Conservation (phyloP, 2,329 filamentous ascomycete species). For the Acephala macrosclerotiorum region DNA sequence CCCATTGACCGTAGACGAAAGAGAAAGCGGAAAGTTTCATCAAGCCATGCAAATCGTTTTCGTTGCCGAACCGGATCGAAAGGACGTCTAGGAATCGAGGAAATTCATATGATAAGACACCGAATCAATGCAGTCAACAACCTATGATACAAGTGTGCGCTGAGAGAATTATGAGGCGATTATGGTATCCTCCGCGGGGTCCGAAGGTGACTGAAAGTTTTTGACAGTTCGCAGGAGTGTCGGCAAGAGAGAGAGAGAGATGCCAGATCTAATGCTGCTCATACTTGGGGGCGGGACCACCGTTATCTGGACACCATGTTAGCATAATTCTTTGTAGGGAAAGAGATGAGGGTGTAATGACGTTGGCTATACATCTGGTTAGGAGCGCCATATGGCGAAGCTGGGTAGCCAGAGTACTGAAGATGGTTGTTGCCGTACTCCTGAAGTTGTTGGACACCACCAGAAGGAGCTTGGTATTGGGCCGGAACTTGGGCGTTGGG, state of each 20-base stretch:
- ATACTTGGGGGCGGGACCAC: constrained; percentile 41
- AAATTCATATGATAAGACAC: constrained; percentile 38
- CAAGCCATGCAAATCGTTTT: constrained; percentile 43
- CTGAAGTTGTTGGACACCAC: constrained; percentile 60
- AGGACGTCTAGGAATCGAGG: constrained; percentile 39
- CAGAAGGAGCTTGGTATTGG: constrained; percentile 70
- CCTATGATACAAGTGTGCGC: constrained; percentile 46
- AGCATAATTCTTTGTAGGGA: constrained; percentile 30
- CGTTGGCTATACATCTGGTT: constrained; percentile 67
- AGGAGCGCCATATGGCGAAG: constrained; percentile 60
- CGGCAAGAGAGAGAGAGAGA: constrained; percentile 16
- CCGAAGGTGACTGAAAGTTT: constrained; percentile 23
- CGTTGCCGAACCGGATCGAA: constrained; percentile 40
- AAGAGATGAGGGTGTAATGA: constrained; percentile 46
- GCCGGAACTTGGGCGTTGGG: constrained; percentile 60
- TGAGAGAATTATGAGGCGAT: constrained; percentile 36
- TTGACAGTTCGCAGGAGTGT: constrained; percentile 21
- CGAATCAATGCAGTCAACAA: constrained; percentile 42
- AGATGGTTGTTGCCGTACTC: constrained; percentile 59
- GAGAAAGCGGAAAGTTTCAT: constrained; percentile 39
- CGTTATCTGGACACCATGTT: constrained; percentile 42
- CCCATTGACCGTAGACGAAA: constrained; percentile 28
- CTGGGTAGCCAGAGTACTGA: constrained; percentile 62
- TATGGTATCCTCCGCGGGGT: constrained; percentile 29
- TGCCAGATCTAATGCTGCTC: constrained; percentile 42